phyloP scores from a whole-genome alignment of 2,329 filamentous ascomycete genomes.

The Pseudogymnoascus sp. region DNA sequence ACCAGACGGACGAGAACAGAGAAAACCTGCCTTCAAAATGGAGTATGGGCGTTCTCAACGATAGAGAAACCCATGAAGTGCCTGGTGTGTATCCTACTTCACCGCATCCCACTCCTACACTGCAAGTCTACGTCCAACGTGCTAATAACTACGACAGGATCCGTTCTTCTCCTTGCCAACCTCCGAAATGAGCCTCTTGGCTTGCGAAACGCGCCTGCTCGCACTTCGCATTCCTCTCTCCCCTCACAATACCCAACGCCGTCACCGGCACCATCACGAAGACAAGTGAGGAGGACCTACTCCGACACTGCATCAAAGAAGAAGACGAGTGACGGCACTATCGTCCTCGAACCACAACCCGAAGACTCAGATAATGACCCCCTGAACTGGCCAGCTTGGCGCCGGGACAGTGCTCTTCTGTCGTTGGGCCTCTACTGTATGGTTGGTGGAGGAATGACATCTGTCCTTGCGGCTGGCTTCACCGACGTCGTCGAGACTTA shows the following conservation, averaged over 20 bases:
- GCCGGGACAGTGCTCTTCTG: constrained; percentile 69
- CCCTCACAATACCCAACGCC: constrained; percentile 26
- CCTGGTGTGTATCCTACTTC: constrained; percentile 51
- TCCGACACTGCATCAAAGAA: constrained; percentile 48
- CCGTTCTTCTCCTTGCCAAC: constrained; percentile 47
- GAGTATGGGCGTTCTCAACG: constrained; percentile 76
- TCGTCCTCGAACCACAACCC: constrained; percentile 85
- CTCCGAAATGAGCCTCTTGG: constrained; percentile 53
- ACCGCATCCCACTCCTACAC: neutral
- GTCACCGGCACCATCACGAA: constrained; percentile 12
- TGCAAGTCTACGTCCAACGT: constrained; percentile 11
- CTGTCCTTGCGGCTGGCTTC: constrained; percentile 84
- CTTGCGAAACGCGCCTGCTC: constrained; percentile 46
- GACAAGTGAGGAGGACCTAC: neutral
- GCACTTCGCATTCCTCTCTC: constrained; percentile 51
- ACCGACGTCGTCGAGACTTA: constrained; percentile 64
- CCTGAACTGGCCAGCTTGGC: constrained; percentile 80
- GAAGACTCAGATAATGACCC: constrained; percentile 88
- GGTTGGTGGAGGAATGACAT: constrained; percentile 87
- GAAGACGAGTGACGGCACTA: constrained; percentile 69
- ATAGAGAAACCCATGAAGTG: constrained; percentile 73
- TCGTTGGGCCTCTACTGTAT: constrained; percentile 89
- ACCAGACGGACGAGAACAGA: constrained; percentile 11
- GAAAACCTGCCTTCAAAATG: constrained; percentile 35
- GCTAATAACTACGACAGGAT: constrained; percentile 35